Base-by-base conservation (phyloP, 2,329 filamentous ascomycete genomes). In the Drechslera avenae region DNA sequence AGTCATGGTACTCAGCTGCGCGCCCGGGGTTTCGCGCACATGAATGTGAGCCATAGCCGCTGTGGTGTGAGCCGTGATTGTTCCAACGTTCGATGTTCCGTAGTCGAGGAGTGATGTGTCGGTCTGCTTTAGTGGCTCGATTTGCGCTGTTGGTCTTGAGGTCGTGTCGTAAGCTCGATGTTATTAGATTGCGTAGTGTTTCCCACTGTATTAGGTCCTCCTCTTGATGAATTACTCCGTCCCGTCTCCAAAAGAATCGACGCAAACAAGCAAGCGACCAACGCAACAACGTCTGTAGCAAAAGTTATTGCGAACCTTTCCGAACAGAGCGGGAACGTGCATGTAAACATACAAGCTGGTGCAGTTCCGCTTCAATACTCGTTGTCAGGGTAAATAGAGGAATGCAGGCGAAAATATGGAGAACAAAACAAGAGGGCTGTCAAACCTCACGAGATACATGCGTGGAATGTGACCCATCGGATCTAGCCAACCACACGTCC, bases 341-440 rank as follows among this genome's bases (percentile, higher is more conserved):
- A 54, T 50, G 59, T 67, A 66, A 66, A 68, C 64, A 69, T 66
- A 64, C 54, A 54, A 68, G 65, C 46, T 69, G 64, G 56, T 62
- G 39, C 65, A 56, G 60, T 55, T 57, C 43, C 52, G 48, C 46
- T 57, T 64, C 68, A 69, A 63, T 60, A 45, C 51, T 37, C 51
- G 71, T 75, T 62, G 69, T 67, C 69, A 64, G 56, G 69, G 67
- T 64, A 68, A 65, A 54, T 21, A 37, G 49, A 58, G 72, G 73
- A 75, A 76, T 75, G 73, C 52, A 57, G 56, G 36, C 12, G 50
- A 52, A 65, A 63, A 67, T 55, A 69, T 68, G 64, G 55, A 57
- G 50, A 54, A 55, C 56, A 66, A 63, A 66, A 67, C 60, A 68
- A 64, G 39, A 46, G 33, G 41, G 19, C 9, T 34, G 36, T 39